phyloP scores from a whole-genome alignment of 192 early-diverging fungal species.

The Thamnidium elegans region DNA sequence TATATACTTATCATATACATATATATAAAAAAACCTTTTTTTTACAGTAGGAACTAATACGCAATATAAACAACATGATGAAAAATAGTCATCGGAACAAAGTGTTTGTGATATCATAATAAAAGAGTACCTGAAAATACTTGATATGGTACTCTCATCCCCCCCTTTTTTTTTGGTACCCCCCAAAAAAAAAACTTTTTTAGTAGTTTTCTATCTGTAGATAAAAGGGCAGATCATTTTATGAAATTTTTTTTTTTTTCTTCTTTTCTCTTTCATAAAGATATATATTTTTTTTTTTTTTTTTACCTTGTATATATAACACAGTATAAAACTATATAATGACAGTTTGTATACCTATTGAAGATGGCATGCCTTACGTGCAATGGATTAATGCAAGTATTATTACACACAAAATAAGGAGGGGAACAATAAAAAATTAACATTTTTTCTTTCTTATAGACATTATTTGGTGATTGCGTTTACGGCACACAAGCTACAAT shows the following conservation, averaged over 20 bases:
- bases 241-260: not conserved
- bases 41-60: no score
- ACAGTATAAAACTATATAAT: slow-evolving; percentile 4
- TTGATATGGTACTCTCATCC: not conserved
- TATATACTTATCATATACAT: no score
- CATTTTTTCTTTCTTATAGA: slow-evolving; percentile 19
- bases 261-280: not conserved
- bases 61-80: no score
- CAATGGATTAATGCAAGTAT: slow-evolving; percentile 29
- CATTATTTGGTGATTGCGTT: slow-evolving; percentile 49
- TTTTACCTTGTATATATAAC: not conserved
- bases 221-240: not conserved
- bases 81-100: no score
- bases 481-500: slow-evolving; percentile 37
- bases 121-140: no score
- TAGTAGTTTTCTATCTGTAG: not conserved
- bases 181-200: not conserved
- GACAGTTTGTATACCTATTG: slow-evolving; percentile 17
- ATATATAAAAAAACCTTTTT: no score
- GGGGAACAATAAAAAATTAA: not conserved
- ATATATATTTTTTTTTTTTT: not conserved
- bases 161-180: not conserved
- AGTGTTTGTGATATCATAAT: no score
- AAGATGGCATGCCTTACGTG: slow-evolving; percentile 15
- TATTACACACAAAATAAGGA: not conserved